Conservation (phyloP, 2,329 filamentous ascomycete species). For the Microdochium trichocladiopsis region DNA sequence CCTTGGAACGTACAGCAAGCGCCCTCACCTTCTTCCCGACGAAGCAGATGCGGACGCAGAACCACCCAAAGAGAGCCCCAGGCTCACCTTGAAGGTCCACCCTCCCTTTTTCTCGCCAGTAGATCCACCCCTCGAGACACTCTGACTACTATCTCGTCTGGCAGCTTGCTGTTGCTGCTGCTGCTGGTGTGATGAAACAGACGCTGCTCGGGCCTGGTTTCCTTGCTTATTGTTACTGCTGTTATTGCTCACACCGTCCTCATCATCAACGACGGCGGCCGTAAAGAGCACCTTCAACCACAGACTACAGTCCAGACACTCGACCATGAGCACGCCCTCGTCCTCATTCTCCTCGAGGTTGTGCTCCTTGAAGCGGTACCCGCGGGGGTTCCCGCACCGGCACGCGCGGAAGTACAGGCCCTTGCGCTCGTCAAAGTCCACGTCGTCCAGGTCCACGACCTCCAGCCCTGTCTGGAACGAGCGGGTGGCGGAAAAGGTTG, state of each 20-base stretch:
- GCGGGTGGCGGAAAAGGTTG: slow-evolving; percentile 11
- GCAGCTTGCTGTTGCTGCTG: not conserved
- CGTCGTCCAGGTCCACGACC: slow-evolving; percentile 58
- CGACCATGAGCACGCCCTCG: slow-evolving; percentile 55
- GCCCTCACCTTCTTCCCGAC: not conserved
- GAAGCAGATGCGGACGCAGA: not conserved
- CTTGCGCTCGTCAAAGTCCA: slow-evolving; percentile 41
- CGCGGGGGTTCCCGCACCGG: slow-evolving; percentile 56
- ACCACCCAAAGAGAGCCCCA: not conserved
- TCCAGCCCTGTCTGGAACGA: slow-evolving; percentile 47
- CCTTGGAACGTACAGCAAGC: no score
- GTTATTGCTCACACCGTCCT: not conserved
- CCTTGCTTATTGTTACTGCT: not conserved
- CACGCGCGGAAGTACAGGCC: slow-evolving; percentile 50
- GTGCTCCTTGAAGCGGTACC: slow-evolving; percentile 50
- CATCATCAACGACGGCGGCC: slow-evolving; percentile 34
- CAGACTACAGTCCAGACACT: slow-evolving; percentile 59
- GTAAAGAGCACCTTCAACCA: slow-evolving; percentile 61
- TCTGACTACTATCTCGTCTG: not conserved
- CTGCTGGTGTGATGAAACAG: not conserved
- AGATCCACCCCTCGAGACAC: not conserved
- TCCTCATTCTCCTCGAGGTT: slow-evolving; percentile 54
- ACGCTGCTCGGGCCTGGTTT: not conserved
- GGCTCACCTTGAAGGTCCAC: not conserved
- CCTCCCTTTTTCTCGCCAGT: not conserved